A percentile compares a stretch with the other conserved stretches of the same genome.
These are phyloP conservation scores for Globisporangium carolinianum DNA, from an alignment of 352 stramenopile genomes.

Conservation along the genomic window DNA sequence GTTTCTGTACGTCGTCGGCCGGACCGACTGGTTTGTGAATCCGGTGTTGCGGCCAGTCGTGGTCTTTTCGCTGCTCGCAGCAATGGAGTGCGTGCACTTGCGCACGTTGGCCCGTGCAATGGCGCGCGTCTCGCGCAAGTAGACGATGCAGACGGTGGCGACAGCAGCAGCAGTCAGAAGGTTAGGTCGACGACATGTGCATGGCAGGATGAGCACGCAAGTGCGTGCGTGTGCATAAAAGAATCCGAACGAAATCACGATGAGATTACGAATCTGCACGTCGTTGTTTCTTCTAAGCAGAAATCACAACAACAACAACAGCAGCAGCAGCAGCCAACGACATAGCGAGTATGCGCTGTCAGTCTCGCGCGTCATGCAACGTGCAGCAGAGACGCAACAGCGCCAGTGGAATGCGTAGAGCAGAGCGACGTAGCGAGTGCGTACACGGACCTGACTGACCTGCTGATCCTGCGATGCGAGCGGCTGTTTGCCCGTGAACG, in stretches of 20 bases:
- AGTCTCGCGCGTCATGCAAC: background rate
- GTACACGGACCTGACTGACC: constrained; percentile 62
- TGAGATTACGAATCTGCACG: constrained; percentile 34
- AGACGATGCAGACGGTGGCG: constrained; percentile 2
- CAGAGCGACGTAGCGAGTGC: background rate
- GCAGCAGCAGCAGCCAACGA: no score
- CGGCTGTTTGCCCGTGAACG: constrained; percentile 47
- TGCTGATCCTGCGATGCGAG: constrained; percentile 41
- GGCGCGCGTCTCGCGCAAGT: constrained; percentile 42
- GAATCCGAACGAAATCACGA: background rate
- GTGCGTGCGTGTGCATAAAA: background rate
- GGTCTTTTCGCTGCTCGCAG: constrained; percentile 40
- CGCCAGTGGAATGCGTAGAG: background rate
- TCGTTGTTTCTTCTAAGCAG: constrained; percentile 45
- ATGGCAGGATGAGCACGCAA: no score
- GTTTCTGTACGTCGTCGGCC: constrained; percentile 56
- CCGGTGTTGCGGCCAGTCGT: constrained; percentile 66
- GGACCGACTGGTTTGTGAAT: constrained; percentile 70
- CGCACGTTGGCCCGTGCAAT: constrained; percentile 56
- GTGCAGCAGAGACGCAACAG: background rate
- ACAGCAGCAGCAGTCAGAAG: no score
- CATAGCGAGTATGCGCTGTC: background rate
- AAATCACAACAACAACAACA: background rate
- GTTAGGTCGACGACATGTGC: no score
- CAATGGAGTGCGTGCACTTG: constrained; percentile 31